These are phyloP conservation scores for Diaporthe sp. DNA, from an alignment of 2,329 filamentous ascomycete species.

Conservation along the genomic window DNA sequence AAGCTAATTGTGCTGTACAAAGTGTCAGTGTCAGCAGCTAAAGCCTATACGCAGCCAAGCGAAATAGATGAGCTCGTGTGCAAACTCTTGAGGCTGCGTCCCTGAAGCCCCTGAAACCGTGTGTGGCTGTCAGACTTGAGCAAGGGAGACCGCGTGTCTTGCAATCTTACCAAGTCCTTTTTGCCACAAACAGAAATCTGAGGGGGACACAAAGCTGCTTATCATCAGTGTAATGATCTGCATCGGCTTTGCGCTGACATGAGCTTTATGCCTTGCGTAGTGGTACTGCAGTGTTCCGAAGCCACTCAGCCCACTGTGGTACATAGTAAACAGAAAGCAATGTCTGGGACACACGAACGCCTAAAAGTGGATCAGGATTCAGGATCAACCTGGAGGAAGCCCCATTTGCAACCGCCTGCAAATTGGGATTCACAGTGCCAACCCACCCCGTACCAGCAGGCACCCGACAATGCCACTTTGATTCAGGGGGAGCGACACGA, in stretches of 20 bases:
- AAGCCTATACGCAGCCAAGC: conserved; percentile 4
- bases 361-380: conserved; percentile 30
- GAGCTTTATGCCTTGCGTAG: background rate
- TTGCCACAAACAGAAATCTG: background rate
- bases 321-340: background rate
- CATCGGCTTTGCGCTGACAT: background rate
- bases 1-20: background rate
- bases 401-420: conserved; percentile 16
- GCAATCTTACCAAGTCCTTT: background rate
- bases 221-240: background rate
- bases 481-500: conserved; percentile 27
- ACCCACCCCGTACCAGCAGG: conserved; percentile 19
- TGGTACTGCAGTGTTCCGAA: background rate
- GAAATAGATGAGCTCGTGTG: conserved; percentile 18
- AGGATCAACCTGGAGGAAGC: conserved; percentile 25
- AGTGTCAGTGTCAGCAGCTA: background rate
- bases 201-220: background rate
- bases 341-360: background rate
- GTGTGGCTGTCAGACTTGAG: background rate
- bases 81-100: background rate
- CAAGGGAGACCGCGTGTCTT: background rate
- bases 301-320: background rate
- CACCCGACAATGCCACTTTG: conserved; percentile 3
- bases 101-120: conserved; percentile 16
- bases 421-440: conserved; percentile 35